These are phyloP conservation scores for Pyricularia grisea DNA, from an alignment of 2,329 filamentous ascomycete genomes.

Conservation along the genomic window DNA sequence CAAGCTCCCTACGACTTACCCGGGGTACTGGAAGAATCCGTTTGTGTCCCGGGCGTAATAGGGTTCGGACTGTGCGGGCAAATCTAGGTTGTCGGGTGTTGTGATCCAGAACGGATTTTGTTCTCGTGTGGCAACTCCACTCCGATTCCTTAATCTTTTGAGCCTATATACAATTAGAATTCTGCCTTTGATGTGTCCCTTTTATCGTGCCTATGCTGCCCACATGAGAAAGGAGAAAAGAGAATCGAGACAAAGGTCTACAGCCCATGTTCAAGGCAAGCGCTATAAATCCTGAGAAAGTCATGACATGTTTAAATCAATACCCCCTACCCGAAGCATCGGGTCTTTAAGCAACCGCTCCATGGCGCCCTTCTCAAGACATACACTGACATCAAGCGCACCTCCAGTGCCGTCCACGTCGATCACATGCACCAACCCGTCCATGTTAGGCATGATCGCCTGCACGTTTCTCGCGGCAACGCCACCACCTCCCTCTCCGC, in stretches of 20 bases:
- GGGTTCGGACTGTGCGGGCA: neutral
- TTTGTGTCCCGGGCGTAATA: neutral
- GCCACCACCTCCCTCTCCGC: conserved; percentile 9
- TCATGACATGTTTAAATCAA: neutral
- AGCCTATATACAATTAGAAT: neutral
- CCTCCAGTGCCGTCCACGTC: conserved; percentile 20
- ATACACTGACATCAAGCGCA: conserved; percentile 23
- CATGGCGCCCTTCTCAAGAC: conserved; percentile 20
- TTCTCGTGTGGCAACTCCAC: neutral
- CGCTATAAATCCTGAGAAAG: too few relatives aligned
- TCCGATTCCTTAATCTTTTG: neutral
- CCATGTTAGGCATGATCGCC: conserved; percentile 28
- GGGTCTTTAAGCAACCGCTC: conserved; percentile 16
- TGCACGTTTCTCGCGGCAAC: conserved; percentile 26
- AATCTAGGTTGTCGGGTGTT: neutral
- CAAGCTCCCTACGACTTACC: neutral
- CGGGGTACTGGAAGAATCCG: neutral
- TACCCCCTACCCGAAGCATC: neutral
- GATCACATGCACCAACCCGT: conserved; percentile 32
- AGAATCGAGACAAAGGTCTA: too few relatives aligned
- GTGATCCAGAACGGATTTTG: neutral
- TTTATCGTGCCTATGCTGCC: too few relatives aligned
- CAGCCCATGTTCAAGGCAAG: too few relatives aligned
- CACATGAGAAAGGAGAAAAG: too few relatives aligned
- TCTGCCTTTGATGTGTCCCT: too few relatives aligned